Base-by-base conservation (phyloP, 306 rosid species). In the Potentilla sterilis region DNA sequence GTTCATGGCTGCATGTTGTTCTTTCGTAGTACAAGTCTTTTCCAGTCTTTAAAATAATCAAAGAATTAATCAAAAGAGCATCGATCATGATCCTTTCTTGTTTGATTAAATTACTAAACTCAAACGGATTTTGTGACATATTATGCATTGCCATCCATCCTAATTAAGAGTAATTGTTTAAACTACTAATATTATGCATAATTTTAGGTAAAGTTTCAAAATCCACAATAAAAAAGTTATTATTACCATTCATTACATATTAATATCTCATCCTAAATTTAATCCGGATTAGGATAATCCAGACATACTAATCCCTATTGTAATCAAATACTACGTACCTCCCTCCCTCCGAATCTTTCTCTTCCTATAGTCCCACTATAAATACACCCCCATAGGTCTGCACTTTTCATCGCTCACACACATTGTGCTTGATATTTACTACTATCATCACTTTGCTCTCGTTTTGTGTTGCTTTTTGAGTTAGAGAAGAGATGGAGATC, bases 401-500 rank as follows among this genome's bases (percentile, higher is more conserved):
- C 76, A 24, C 21, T 57, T 41, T 9, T 54, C 66, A 72, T 41
- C 21, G 24, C 68, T 77, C 70, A 14, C 57, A n/a, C 10, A 3
- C 67, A 7, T 7, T 72, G 67, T 34, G 41, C 67, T 40, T 18
- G 47, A 72, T 12, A 32, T 28, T 6, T 44, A 2, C 3, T 5
- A 3, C 22, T 6, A 5, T 61, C 66, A 54, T 75, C 55, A 48
- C 8, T n/a, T 18, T 35, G 8, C 6, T 75, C 72, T 67, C 59
- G 51, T 55, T 46, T 58, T 68, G 21, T 16, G 51, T 54, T 48
- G 66, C 38, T 61, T 61, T 61, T 42, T 1, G 37, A 61, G 67
- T 61, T 58, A n/a, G 8, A 48, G 35, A 71, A 55, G 6, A 58
- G 2, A 92, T 90, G 96, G 98, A 89, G 51, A 62, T 93, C 70